Percentiles rank a stretch among this genome's conserved stretches.
These are phyloP conservation scores for Linum trigynum DNA, from an alignment of 345 rosid genomes.

Conservation along the genomic window DNA sequence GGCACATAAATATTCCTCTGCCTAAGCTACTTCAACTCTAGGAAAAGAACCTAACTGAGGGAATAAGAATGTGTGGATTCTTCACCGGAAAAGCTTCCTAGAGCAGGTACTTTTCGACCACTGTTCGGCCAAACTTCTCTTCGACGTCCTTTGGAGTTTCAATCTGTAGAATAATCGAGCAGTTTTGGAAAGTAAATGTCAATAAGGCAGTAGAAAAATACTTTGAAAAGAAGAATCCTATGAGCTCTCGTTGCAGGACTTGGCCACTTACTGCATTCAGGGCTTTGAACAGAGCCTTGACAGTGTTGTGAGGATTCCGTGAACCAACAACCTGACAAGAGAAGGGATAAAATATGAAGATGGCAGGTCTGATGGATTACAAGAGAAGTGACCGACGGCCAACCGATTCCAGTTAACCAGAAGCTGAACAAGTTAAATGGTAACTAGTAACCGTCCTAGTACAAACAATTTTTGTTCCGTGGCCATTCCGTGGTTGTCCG, in stretches of 20 bases:
- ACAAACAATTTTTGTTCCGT: no score
- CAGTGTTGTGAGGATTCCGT: constrained; percentile 88
- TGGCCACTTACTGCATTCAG: constrained; percentile 71
- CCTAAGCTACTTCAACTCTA: neutral
- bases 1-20: neutral
- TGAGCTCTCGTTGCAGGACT: neutral
- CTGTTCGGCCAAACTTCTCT: constrained; percentile 90
- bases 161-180: constrained; percentile 32
- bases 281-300: constrained; percentile 85
- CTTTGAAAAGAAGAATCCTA: neutral
- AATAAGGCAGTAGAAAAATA: neutral
- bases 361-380: neutral
- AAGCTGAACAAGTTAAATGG: no score
- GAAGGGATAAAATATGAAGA: constrained; percentile 6
- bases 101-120: constrained; percentile 74
- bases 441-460: no score
- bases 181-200: neutral
- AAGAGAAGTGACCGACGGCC: neutral
- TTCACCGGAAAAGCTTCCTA: constrained; percentile 3
- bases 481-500: no score
- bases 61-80: no score
- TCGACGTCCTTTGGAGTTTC: constrained; percentile 91
- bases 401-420: neutral
- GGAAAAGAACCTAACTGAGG: neutral
- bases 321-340: constrained; percentile 71